Percentiles rank a stretch among this genome's conserved stretches.
phyloP scores from a whole-genome alignment of 495 filamentous ascomycete species.

The Gamarada debralockiae region DNA sequence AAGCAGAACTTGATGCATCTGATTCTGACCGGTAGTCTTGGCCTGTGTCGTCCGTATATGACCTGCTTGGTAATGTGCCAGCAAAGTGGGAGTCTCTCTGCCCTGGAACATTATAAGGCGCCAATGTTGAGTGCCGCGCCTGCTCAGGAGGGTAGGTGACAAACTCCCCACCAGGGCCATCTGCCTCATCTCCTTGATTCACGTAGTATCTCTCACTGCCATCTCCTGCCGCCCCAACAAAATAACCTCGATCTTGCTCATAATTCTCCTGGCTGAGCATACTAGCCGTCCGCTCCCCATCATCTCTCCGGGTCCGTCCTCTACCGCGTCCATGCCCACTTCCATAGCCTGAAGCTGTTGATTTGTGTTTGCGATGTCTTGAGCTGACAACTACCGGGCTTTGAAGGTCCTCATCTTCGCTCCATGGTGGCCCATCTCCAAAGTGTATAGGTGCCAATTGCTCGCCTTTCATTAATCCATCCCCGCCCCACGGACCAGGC shows the following conservation, averaged over 20 bases:
- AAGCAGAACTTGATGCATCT: slow-evolving; percentile 50
- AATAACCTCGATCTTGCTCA: slow-evolving; percentile 57
- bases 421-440: slow-evolving; percentile 91
- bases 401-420: slow-evolving; percentile 93
- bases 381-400: slow-evolving; percentile 78
- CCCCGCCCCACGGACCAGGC: slow-evolving; percentile 23
- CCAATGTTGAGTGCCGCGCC: slow-evolving; percentile 48
- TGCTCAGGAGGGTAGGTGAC: slow-evolving; percentile 72
- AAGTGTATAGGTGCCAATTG: slow-evolving; percentile 84
- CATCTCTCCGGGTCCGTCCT: slow-evolving; percentile 40
- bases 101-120: slow-evolving; percentile 29
- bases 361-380: slow-evolving; percentile 82
- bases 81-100: slow-evolving; percentile 45
- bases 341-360: slow-evolving; percentile 47
- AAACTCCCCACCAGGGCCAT: slow-evolving; percentile 75
- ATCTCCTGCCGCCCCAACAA: slow-evolving; percentile 58
- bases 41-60: slow-evolving; percentile 53
- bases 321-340: slow-evolving; percentile 28
- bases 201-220: slow-evolving; percentile 77
- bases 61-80: slow-evolving; percentile 29
- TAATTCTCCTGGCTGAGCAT: slow-evolving; percentile 38
- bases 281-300: slow-evolving; percentile 31
- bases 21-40: slow-evolving; percentile 52
- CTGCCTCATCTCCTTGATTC: slow-evolving; percentile 59
- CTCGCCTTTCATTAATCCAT: slow-evolving; percentile 41